A percentile compares a stretch with the other conserved stretches of the same genome.
Evolutionary conservation across 768 basidiomycete genomes (phyloP).

Genomic region (Lactifluus echinatus): DNA sequence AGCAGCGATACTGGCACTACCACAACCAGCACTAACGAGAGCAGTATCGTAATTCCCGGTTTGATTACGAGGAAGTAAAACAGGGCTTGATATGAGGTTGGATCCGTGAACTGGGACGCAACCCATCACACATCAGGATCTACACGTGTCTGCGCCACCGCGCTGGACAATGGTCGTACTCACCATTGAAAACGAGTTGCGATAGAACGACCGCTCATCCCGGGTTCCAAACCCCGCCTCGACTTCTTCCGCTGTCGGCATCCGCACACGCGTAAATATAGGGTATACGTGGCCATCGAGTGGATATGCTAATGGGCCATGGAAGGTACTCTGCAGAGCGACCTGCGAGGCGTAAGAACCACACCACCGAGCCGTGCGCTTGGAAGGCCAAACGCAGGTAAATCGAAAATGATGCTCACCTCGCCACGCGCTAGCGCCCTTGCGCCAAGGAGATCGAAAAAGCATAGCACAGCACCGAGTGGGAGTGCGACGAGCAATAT

Average conservation of each 20-base stretch:
- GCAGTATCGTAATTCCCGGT: constrained; percentile 63
- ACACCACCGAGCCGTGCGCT: not conserved
- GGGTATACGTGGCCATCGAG: constrained; percentile 60
- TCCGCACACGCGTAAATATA: constrained; percentile 60
- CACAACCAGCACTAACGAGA: constrained; percentile 46
- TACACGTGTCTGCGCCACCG: constrained; percentile 6
- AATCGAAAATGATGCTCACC: constrained; percentile 32
- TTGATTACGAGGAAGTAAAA: constrained; percentile 89
- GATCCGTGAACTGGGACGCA: constrained; percentile 57
- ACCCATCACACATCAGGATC: not conserved
- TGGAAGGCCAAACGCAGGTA: not conserved
- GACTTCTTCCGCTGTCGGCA: constrained; percentile 39
- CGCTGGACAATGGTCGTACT: constrained; percentile 21
- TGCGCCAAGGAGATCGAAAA: constrained; percentile 68
- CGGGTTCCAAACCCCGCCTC: constrained; percentile 35
- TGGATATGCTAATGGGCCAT: constrained; percentile 55
- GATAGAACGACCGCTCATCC: constrained; percentile 67
- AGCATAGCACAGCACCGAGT: constrained; percentile 68
- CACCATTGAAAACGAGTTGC: constrained; percentile 76
- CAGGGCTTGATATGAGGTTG: constrained; percentile 74
- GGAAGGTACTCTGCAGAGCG: constrained; percentile 59
- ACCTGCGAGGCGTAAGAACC: constrained; percentile 33
- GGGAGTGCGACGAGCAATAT: constrained; percentile 73
- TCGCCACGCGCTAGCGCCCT: constrained; percentile 64
- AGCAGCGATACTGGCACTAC: constrained; percentile 50